A percentile compares a stretch with the other conserved stretches of the same genome.
Conservation (phyloP, 768 basidiomycete genomes). For the Hortiboletus flavorubellus region DNA sequence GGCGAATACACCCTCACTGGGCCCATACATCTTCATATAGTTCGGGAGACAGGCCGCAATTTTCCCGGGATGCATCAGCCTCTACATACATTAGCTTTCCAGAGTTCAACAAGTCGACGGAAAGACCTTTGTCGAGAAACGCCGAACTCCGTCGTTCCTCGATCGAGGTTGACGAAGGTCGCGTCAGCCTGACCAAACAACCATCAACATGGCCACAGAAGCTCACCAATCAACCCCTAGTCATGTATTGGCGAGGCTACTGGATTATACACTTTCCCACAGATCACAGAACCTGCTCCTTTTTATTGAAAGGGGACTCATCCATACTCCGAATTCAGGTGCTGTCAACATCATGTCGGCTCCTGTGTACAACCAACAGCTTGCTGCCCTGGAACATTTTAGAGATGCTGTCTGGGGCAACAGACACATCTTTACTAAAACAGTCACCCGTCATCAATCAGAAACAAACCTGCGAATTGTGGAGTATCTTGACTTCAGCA, state of each 20-base stretch:
- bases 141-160: constrained; percentile 30
- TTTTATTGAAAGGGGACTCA: no score
- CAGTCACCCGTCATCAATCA: no score
- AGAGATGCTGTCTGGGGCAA: background rate
- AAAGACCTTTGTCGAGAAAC: constrained; percentile 35
- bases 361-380: no score
- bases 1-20: no score
- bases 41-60: constrained; percentile 27
- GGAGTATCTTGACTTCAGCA: background rate
- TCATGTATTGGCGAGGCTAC: no score
- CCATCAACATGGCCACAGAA: no score
- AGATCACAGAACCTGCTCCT: no score
- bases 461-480: background rate
- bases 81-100: constrained; percentile 36
- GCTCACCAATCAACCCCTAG: no score
- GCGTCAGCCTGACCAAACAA: no score
- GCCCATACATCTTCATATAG: constrained; percentile 31
- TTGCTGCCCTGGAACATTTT: background rate
- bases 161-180: background rate
- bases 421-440: background rate
- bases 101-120: constrained; percentile 26
- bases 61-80: constrained; percentile 30
- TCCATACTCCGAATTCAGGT: no score
- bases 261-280: no score
- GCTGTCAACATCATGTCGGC: no score